These are phyloP conservation scores for Coniochaeta sp. DNA, from an alignment of 2,329 filamentous ascomycete species.

Conservation along the genomic window DNA sequence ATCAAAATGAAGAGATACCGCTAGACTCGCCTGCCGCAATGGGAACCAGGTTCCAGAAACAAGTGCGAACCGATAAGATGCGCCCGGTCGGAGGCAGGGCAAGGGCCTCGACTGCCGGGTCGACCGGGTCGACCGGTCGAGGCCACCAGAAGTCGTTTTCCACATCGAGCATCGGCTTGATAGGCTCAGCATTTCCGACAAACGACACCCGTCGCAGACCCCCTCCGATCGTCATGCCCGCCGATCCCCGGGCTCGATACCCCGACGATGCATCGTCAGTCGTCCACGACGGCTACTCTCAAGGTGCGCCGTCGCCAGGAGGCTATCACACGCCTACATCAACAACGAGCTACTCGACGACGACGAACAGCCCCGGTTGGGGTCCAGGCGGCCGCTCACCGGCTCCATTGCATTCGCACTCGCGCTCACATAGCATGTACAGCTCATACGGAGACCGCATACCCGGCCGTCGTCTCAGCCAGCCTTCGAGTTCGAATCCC, in stretches of 20 bases:
- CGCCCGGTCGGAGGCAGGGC: slow-evolving; percentile 66
- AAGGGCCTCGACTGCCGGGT: slow-evolving; percentile 70
- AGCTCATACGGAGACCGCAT: slow-evolving; percentile 46
- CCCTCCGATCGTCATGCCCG: slow-evolving; percentile 70
- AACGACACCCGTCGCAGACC: slow-evolving; percentile 67
- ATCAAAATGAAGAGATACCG: slow-evolving; percentile 95
- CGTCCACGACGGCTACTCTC: slow-evolving; percentile 58
- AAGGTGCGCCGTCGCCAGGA: slow-evolving; percentile 60
- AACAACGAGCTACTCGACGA: slow-evolving; percentile 71
- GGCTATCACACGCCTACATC: slow-evolving; percentile 80
- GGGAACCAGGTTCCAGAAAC: slow-evolving; percentile 84
- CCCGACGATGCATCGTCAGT: slow-evolving; percentile 64
- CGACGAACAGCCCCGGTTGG: slow-evolving; percentile 71
- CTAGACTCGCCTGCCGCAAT: slow-evolving; percentile 88
- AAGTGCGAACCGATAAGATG: slow-evolving; percentile 81
- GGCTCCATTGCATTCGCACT: slow-evolving; percentile 56
- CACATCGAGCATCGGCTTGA: slow-evolving; percentile 77
- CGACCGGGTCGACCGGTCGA: slow-evolving; percentile 60
- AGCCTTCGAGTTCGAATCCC: slow-evolving; percentile 68
- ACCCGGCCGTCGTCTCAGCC: slow-evolving; percentile 70
- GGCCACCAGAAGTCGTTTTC: slow-evolving; percentile 84
- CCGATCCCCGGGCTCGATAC: slow-evolving; percentile 59
- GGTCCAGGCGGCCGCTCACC: slow-evolving; percentile 65
- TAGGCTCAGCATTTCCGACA: slow-evolving; percentile 58
- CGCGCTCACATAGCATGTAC: slow-evolving; percentile 68